Conservation (phyloP, 805 yeast genomes). For the Metschnikowia cubensis region DNA sequence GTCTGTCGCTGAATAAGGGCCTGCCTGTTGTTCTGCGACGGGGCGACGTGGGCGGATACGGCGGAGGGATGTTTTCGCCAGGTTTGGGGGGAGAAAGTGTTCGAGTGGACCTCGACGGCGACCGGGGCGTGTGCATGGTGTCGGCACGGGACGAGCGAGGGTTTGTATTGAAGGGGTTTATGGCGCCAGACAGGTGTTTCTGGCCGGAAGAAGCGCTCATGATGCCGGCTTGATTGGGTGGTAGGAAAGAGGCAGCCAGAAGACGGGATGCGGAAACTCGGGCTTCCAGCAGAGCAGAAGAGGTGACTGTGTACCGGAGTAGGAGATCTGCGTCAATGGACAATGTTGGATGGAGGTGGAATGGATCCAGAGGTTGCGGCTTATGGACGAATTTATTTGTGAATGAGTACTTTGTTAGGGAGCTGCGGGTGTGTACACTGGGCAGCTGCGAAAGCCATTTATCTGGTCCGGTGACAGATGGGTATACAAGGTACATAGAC, state of each 20-base stretch:
- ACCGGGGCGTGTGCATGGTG: conserved; percentile 32
- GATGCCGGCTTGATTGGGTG: background rate
- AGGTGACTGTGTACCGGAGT: background rate
- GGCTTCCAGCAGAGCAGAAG: background rate
- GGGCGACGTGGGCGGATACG: conserved; percentile 36
- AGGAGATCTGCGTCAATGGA: background rate
- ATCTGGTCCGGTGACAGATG: background rate
- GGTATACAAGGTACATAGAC: no score
- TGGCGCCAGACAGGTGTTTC: conserved; percentile 2
- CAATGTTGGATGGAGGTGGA: background rate
- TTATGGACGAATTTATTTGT: conserved; percentile 5
- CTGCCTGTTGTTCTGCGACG: conserved; percentile 46
- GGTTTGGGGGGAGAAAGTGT: conserved; percentile 36
- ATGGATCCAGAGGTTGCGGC: background rate
- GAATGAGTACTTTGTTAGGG: conserved; percentile 2
- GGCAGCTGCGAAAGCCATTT: background rate
- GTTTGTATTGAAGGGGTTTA: conserved; percentile 4
- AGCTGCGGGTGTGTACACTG: conserved; percentile 4
- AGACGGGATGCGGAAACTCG: background rate
- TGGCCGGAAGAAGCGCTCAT: conserved; percentile 3
- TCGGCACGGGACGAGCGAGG: background rate
- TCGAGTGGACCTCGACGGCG: conserved; percentile 41
- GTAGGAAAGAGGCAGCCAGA: background rate
- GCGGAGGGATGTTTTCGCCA: conserved; percentile 20
- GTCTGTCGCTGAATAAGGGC: conserved; percentile 72